Percentiles rank a stretch among this genome's conserved stretches.
Conservation (phyloP, 345 rosid genomes). For the Arabidopsis arenosa region DNA sequence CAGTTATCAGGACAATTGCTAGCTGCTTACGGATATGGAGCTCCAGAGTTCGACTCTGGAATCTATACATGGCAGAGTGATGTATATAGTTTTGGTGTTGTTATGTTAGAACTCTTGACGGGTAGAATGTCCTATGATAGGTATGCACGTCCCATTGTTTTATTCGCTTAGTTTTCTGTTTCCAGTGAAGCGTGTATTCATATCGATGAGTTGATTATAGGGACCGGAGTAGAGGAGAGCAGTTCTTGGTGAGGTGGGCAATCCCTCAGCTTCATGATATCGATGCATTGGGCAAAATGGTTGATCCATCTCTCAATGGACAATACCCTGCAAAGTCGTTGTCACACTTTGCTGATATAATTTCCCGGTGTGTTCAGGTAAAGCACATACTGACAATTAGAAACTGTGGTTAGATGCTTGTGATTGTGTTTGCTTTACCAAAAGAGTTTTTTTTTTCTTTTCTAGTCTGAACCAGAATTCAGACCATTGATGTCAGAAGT, state of each 20-base stretch:
- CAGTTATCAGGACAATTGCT: conserved; percentile 94
- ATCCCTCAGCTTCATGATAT: conserved; percentile 95
- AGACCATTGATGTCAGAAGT: conserved; percentile 94
- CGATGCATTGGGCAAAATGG: conserved; percentile 92
- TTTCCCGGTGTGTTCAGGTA: conserved; percentile 95
- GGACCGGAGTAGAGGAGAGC: conserved; percentile 76
- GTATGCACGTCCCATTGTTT: conserved; percentile 46
- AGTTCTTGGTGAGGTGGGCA: conserved; percentile 97
- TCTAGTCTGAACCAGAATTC: conserved; percentile 80
- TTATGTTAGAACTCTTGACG: conserved; percentile 95
- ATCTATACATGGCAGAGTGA: conserved; percentile 86
- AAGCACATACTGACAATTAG: conserved; percentile 22
- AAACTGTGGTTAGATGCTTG: conserved; percentile 7
- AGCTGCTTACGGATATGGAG: conserved; percentile 87
- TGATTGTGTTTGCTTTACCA: conserved; percentile 28
- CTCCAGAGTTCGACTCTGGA: conserved; percentile 96
- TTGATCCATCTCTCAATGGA: conserved; percentile 84
- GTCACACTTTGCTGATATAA: conserved; percentile 92
- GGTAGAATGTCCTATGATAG: conserved; percentile 88
- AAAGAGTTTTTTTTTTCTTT: not conserved
- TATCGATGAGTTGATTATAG: conserved; percentile 46
- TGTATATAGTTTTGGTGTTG: conserved; percentile 96
- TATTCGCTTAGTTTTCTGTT: not conserved
- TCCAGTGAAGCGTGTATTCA: not conserved
- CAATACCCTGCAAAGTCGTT: conserved; percentile 85